Base-by-base conservation (phyloP, 2,329 filamentous ascomycete species). In the Chalara sp. region DNA sequence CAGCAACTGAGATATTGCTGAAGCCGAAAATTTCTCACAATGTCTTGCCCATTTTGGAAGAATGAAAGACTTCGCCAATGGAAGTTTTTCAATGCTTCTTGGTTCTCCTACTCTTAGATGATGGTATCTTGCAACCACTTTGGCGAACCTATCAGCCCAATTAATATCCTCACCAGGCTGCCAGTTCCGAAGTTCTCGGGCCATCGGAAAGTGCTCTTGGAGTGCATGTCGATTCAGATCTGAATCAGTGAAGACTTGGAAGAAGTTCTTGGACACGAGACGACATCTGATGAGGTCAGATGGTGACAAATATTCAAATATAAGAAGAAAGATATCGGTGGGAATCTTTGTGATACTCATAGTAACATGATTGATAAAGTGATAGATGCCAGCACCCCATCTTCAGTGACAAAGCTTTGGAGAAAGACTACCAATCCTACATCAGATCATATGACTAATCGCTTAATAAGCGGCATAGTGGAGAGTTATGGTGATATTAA, bases 291-390 rank as follows among this genome's bases (percentile, higher is more conserved):
- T 61, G 48, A 73, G 65, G 54, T 82, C 78, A 13, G 59, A 65
- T 2, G 79, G 71, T 1, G 73, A 63, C 12, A 85, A 68, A 56
- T 75, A 62, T 2, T 60, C 67, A 35, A 78, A 53, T 49, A 84
- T 66, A 46, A 80, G 69, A 52, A 80, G 68, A 57, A 84, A 82
- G 44, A 84, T 62, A 48, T 81, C 78, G 57, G 73, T 72, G n/a
- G 80, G 80, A 39, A 84, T 68, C 12, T 71, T 65, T 7, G 66
- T 68, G 32, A 76, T 65, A 53, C 70, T 65, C 64, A 65, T 67
- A 10, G 11, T 47, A n/a, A 8, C 33, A 37, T 33, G 31, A 28
- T 46, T 28, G 21, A 28, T 21, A 21, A 21, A 21, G 21, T 21
- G 21, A 21, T 21, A 21, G 21, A 21, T 21, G 21, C 21, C 2